Evolutionary conservation across 176 grass and related monocot species (phyloP).

Genomic region (Olyra latifolia): DNA sequence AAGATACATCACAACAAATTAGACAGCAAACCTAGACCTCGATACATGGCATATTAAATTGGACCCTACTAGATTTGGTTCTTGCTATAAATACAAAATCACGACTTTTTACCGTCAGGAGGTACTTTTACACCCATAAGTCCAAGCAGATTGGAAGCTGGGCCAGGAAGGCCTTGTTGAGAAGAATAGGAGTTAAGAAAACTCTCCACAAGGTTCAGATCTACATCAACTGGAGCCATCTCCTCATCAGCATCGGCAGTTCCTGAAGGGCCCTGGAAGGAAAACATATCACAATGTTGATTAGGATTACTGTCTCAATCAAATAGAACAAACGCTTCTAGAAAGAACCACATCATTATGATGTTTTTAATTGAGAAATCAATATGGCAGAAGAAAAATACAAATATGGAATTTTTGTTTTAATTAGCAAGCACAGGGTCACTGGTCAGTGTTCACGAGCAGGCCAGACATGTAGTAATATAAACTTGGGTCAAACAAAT

Average conservation of each 20-base stretch:
- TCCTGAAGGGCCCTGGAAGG: constrained; percentile 67
- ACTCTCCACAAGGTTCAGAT: constrained; percentile 89
- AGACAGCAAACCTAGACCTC: background rate
- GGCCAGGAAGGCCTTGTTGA: constrained; percentile 89
- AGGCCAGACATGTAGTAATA: background rate
- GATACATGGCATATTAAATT: background rate
- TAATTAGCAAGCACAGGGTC: background rate
- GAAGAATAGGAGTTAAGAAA: constrained; percentile 89
- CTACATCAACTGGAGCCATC: constrained; percentile 82
- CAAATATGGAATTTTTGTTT: background rate
- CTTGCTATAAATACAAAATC: background rate
- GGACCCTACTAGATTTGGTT: background rate
- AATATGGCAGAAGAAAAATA: background rate
- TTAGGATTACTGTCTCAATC: background rate
- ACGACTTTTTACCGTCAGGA: constrained; percentile 52
- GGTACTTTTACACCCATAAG: constrained; percentile 93
- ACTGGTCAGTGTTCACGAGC: background rate
- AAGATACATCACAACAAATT: constrained; percentile 15
- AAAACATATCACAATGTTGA: background rate
- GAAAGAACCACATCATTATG: background rate
- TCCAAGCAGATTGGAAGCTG: constrained; percentile 85
- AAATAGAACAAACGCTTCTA: background rate
- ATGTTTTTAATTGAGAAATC: background rate
- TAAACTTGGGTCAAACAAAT: background rate
- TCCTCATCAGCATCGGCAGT: constrained; percentile 48